phyloP scores from a whole-genome alignment of 2,329 filamentous ascomycete species.

The Aspergillus novofumigatus region DNA sequence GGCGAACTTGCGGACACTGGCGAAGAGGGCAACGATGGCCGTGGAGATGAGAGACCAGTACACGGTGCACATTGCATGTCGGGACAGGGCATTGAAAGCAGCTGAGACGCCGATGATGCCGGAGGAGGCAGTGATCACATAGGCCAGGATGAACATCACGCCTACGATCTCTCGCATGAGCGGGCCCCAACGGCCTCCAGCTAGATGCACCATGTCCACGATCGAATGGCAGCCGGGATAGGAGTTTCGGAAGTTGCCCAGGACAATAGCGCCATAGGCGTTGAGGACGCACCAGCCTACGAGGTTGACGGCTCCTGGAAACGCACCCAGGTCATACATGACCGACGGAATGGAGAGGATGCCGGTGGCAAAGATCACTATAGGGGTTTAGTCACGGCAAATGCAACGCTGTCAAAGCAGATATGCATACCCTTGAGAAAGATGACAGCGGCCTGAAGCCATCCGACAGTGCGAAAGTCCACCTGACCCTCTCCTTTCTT shows the following conservation, averaged over 20 bases:
- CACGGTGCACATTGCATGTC: constrained; percentile 57
- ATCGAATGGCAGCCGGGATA: constrained; percentile 52
- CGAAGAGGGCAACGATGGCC: constrained; percentile 44
- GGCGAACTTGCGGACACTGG: constrained; percentile 55
- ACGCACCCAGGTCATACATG: constrained; percentile 15
- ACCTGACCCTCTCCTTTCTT: constrained; percentile 45
- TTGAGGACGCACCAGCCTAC: constrained; percentile 34
- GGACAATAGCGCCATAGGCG: constrained; percentile 42
- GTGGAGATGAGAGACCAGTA: constrained; percentile 55
- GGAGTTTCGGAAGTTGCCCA: constrained; percentile 49
- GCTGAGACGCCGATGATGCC: constrained; percentile 58
- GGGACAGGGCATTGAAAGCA: constrained; percentile 57
- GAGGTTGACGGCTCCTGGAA: constrained; percentile 14
- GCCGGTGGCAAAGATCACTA: constrained; percentile 26
- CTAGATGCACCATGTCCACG: constrained; percentile 55
- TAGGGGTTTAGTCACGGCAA: neutral
- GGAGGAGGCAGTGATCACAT: constrained; percentile 53
- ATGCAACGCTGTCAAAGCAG: neutral
- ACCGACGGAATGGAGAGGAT: constrained; percentile 18
- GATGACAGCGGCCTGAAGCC: constrained; percentile 50
- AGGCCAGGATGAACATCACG: constrained; percentile 54
- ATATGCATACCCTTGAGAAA: constrained; percentile 45
- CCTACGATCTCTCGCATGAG: constrained; percentile 52
- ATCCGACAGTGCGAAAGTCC: constrained; percentile 52
- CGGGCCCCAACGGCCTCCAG: constrained; percentile 43